These are phyloP conservation scores for Epichloe elymi DNA, from an alignment of 2,329 filamentous ascomycete species.

Conservation along the genomic window DNA sequence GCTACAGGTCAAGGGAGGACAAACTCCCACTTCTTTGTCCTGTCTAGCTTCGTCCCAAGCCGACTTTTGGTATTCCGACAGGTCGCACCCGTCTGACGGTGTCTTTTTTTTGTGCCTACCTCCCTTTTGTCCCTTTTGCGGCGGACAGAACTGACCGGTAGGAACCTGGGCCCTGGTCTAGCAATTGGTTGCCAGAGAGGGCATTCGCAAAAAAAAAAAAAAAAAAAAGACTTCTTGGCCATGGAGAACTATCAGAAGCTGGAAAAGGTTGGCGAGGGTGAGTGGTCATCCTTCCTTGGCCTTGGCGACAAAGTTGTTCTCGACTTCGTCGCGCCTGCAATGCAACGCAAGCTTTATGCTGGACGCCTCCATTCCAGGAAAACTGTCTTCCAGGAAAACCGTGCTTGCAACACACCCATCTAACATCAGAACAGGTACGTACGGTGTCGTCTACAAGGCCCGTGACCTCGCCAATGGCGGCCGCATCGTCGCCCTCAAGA, in stretches of 20 bases:
- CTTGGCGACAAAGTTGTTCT: too few relatives aligned
- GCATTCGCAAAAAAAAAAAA: background rate
- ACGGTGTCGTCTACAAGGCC: constrained; percentile 92
- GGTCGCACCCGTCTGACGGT: background rate
- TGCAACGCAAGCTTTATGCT: background rate
- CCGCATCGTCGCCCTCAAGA: constrained; percentile 85
- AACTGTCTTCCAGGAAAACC: background rate
- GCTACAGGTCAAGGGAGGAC: constrained; percentile 1
- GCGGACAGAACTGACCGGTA: background rate
- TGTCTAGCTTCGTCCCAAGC: background rate
- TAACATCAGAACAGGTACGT: constrained; percentile 54
- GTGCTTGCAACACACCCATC: background rate
- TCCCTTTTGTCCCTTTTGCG: background rate
- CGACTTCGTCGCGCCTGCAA: background rate
- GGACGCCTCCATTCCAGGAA: background rate
- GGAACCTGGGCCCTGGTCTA: background rate
- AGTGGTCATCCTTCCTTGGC: constrained; percentile 13
- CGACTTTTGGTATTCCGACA: background rate
- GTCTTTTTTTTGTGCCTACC: background rate
- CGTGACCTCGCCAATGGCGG: constrained; percentile 69
- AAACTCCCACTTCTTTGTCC: background rate
- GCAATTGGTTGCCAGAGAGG: background rate
- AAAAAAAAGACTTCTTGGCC: background rate
- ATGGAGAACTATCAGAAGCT: constrained; percentile 98
- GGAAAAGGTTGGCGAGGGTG: constrained; percentile 93